A percentile compares a stretch with the other conserved stretches of the same genome.
phyloP scores from a whole-genome alignment of 805 yeast genomes.

The Candida vaughaniae region DNA sequence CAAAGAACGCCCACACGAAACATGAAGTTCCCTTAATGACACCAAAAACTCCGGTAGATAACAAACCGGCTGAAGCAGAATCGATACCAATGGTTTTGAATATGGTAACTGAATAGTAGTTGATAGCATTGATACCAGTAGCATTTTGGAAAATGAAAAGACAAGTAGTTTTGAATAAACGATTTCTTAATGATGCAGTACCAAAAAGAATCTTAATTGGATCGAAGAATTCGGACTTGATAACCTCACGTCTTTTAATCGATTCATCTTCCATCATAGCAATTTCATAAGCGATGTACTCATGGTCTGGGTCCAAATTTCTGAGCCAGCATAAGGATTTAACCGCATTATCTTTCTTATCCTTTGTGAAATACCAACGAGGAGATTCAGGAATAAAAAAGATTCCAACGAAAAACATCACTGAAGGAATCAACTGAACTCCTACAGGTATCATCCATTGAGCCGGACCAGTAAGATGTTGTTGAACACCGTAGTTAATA shows the following conservation, averaged over 20 bases:
- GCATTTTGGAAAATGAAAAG: conserved; percentile 45
- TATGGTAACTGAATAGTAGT: conserved; percentile 53
- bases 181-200: conserved; percentile 25
- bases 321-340: conserved; percentile 38
- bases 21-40: conserved; percentile 45
- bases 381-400: conserved; percentile 46
- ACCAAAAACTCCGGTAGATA: conserved; percentile 56
- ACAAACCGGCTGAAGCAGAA: conserved; percentile 44
- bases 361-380: conserved; percentile 38
- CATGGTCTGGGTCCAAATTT: conserved; percentile 34
- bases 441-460: conserved; percentile 52
- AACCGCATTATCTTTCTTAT: conserved; percentile 31
- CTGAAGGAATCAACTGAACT: conserved; percentile 46
- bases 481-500: conserved; percentile 47
- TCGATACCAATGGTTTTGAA: conserved; percentile 49
- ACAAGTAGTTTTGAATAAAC: conserved; percentile 37
- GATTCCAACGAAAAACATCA: conserved; percentile 38
- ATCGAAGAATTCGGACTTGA: conserved; percentile 39
- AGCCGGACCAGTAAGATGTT: conserved; percentile 26
- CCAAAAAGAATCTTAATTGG: conserved; percentile 37
- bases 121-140: conserved; percentile 50
- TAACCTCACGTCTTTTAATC: conserved; percentile 21
- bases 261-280: conserved; percentile 24
- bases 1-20: conserved; percentile 42
- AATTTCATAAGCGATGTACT: conserved; percentile 42